Evolutionary conservation across 495 filamentous ascomycete genomes (phyloP), one percentile per base, ranked within the genome.

Genomic region (Xylaria bambusicola): DNA sequence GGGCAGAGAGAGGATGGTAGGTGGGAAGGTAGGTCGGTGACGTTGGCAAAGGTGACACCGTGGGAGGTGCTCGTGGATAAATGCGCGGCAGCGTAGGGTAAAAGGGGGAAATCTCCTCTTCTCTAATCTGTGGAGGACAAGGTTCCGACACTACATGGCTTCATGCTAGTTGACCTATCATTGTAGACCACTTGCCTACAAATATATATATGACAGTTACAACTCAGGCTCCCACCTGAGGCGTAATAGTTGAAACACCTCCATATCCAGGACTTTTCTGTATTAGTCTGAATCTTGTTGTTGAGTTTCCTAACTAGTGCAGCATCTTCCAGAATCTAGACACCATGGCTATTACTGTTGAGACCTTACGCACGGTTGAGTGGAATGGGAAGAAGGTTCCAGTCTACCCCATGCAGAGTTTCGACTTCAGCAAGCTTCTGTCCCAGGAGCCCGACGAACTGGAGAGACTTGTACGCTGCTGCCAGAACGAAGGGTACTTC

Each of bases 401-500:
- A n/a, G 73, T 81, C 65, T 81, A 75, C 69, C 55, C 73, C 52
- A 78, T 80, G 76, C 69, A 73, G 62, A 75, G 74, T 51, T 73
- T 81, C 66, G 64, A 78, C 69, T 81, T 75, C 63, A 70, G 65
- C 24, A 70, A 64, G 52, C 72, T 81, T 47, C 77, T 81, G 56
- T 77, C 76, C 5, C 74, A 79, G 51, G 76, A 82, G 60, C 76
- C 76, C 20, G 62, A 60, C 50, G 79, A 80, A 67, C 66, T 78
- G 10, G 77, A 81, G 31, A 81, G 75, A 60, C 74, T 85, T 8
- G 62, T 81, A 59, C 63, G 71, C 17, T 73, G 71, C 45, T 83
- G 80, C 66, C 72, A 77, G 60, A 69, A 77, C 13, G 68, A 76
- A 15, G 82, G 82, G 12, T 81, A 81, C 75, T 84, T 85, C 70